Base-by-base conservation (phyloP, 2,329 filamentous ascomycete genomes). In the Colletotrichum echinochloae region DNA sequence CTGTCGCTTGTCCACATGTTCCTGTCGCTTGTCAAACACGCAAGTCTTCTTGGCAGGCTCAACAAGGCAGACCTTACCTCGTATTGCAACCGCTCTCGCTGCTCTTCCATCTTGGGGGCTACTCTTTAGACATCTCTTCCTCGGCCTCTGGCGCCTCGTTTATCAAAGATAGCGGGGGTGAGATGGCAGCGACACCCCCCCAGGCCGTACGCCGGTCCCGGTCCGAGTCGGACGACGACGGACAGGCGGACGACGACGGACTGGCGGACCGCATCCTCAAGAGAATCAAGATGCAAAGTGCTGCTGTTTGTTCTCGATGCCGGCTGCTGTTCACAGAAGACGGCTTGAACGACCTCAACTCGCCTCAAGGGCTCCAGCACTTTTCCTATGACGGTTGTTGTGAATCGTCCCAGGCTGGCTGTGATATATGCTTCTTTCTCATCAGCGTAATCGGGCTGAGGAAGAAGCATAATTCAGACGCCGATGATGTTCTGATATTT, bases 271-370 rank as follows among this genome's bases (percentile, higher is more conserved):
- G 12, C 7, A 16, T 9, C 23, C 12, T 49, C 5, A 56, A 20
- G 18, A 46, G 51, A 30, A 7, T 14, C 18, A 41, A 33, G 44
- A 12, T 28, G 33, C 14, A 5, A 1, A 3, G 60, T 12, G 1
- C 18, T 3, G 33, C 20, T 7, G 54, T 37, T 12, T 71, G 69
- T 23, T 9, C 14, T 9, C 48, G 20, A 3, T 71, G 69, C 52
- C 26, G 37, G 8, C 49, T 51, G 5, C 37, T 71, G 30, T 63
- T 71, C 14, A 60, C 69, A 9, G 1, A 44, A 12, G 52, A 39
- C 3, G 69, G 65, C 1, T 48, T 71, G 23, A 7, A 8, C 3
- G 11, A 14, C 16, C 65, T 71, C 44, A 70, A 70, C 4, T 60
- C 60, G 11, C 1, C 5, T 4, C 2, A 11, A 0, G 69, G 69